Evolutionary conservation across 1,284 basidiomycete species (phyloP).

Genomic region (Mycosarcoma mackinlayi): DNA sequence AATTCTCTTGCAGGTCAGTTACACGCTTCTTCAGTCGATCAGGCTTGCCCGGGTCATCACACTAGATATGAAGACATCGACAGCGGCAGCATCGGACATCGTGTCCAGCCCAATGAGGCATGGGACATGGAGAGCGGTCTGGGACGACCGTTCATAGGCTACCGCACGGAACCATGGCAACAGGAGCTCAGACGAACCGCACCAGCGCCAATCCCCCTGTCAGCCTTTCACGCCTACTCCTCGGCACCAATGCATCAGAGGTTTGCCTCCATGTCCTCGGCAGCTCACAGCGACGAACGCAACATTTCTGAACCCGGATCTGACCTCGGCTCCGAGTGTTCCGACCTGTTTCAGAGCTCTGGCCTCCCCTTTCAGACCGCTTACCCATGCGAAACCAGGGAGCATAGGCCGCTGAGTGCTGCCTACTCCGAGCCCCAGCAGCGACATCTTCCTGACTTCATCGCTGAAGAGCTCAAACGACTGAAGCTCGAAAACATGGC

Average conservation of each 20-base stretch:
- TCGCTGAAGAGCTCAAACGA: conserved; percentile 37
- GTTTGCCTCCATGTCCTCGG: conserved; percentile 28
- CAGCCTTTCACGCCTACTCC: conserved; percentile 4
- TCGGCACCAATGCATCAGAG: conserved; percentile 20
- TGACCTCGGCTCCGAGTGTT: conserved; percentile 41
- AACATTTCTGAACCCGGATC: conserved; percentile 30
- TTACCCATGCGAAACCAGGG: conserved; percentile 1
- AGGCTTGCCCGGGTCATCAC: conserved; percentile 5
- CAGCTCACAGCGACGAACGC: conserved; percentile 24
- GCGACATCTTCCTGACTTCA: conserved; percentile 21
- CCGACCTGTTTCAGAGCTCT: conserved; percentile 21
- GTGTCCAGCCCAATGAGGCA: background rate
- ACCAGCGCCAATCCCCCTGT: background rate
- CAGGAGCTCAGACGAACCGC: conserved; percentile 5
- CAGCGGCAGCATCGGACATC: background rate
- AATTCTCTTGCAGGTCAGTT: background rate
- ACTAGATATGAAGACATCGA: conserved; percentile 3
- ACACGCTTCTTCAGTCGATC: conserved; percentile 4
- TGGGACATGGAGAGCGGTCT: conserved; percentile 3
- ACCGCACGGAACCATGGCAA: conserved; percentile 12
- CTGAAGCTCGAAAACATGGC: conserved; percentile 50
- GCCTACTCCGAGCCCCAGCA: conserved; percentile 7
- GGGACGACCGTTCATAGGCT: background rate
- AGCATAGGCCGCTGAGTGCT: conserved; percentile 5
- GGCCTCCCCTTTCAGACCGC: conserved; percentile 2